Percentiles rank a stretch among this genome's conserved stretches.
Conservation (phyloP, 805 yeast genomes). For the Saccharomycopsis capsularis region DNA sequence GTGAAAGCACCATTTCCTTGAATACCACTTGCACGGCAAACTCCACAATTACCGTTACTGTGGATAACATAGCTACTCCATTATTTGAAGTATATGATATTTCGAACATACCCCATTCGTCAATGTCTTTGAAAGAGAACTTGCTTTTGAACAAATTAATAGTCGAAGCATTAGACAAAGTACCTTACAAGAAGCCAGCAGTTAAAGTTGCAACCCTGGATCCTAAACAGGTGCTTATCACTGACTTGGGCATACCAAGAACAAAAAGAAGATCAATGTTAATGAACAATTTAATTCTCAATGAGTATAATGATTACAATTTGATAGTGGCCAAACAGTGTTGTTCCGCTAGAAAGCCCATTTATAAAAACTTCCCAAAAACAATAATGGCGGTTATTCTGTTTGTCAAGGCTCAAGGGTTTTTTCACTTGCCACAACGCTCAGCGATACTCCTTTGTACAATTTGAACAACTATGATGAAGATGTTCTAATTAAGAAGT, state of each 20-base stretch:
- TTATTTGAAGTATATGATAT: not conserved
- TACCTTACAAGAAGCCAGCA: not conserved
- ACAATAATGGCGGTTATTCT: not conserved
- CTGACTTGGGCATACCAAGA: slow-evolving; percentile 19
- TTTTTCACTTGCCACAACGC: slow-evolving; percentile 5
- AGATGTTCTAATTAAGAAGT: not conserved
- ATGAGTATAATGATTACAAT: slow-evolving; percentile 17
- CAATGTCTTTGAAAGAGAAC: not conserved
- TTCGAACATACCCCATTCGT: not conserved
- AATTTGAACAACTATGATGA: not conserved
- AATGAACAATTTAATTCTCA: not conserved
- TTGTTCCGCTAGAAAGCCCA: slow-evolving; percentile 1
- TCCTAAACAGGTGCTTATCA: slow-evolving; percentile 12
- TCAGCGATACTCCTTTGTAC: no score
- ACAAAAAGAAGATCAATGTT: slow-evolving; percentile 18
- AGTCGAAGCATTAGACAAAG: not conserved
- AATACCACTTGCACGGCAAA: not conserved
- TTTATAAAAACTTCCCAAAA: no score
- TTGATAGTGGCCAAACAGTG: slow-evolving; percentile 12
- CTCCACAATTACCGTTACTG: not conserved
- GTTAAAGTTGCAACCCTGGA: not conserved
- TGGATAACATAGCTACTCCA: not conserved
- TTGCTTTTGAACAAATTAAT: not conserved
- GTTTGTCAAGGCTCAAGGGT: not conserved
- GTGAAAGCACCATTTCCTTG: not conserved